Evolutionary conservation across 2,329 filamentous ascomycete genomes (phyloP).

Genomic region (Arthroderma uncinatum): DNA sequence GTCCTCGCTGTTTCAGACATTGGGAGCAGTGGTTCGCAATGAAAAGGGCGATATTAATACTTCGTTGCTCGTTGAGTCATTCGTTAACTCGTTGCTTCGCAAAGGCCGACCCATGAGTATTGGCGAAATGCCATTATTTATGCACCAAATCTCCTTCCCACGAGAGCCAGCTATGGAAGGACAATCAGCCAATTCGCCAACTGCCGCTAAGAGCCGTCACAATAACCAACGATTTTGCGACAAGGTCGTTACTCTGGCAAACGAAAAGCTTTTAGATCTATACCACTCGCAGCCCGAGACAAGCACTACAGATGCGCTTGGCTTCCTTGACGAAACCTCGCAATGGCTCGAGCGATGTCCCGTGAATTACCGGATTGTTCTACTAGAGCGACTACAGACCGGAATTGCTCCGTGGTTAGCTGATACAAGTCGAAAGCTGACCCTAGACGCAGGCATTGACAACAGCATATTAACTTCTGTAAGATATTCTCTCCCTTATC

Average conservation of each 20-base stretch:
- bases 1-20: constrained; percentile 45
- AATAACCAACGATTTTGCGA: constrained; percentile 2
- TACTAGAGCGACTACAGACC: constrained; percentile 49
- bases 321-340: constrained; percentile 45
- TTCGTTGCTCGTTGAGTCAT: constrained; percentile 57
- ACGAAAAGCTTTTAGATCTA: constrained; percentile 41
- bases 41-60: constrained; percentile 59
- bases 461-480: constrained; percentile 27
- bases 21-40: constrained; percentile 46
- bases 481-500: constrained; percentile 16
- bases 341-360: constrained; percentile 44
- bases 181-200: not conserved
- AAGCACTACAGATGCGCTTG: constrained; percentile 31
- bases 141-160: constrained; percentile 9
- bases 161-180: not conserved
- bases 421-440: constrained; percentile 23
- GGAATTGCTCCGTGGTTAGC: constrained; percentile 27
- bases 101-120: constrained; percentile 12
- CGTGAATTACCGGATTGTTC: constrained; percentile 41
- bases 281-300: constrained; percentile 41
- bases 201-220: not conserved
- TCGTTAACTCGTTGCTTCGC: constrained; percentile 46
- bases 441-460: constrained; percentile 20
- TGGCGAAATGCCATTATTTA: not conserved
- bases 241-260: constrained; percentile 24